These are phyloP conservation scores for Nasturtium officinale DNA, from an alignment of 345 rosid species.

Conservation along the genomic window DNA sequence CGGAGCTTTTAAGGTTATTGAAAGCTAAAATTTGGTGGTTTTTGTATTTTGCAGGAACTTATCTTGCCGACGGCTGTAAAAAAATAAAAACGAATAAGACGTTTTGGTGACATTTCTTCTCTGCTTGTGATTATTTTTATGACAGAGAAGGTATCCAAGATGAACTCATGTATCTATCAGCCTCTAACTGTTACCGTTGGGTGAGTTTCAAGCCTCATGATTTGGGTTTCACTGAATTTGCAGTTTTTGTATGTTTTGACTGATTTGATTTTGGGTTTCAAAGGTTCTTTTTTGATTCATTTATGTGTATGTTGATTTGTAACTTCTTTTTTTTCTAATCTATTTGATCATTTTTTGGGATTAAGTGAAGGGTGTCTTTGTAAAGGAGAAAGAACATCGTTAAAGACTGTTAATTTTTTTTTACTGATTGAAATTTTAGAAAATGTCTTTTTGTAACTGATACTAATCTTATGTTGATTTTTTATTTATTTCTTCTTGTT, in stretches of 20 bases:
- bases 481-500: background rate
- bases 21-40: slow-evolving; percentile 7
- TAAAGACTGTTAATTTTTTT: background rate
- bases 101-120: slow-evolving; percentile 25
- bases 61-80: slow-evolving; percentile 28
- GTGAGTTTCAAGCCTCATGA: slow-evolving; percentile 28
- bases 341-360: background rate
- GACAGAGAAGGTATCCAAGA: slow-evolving; percentile 27
- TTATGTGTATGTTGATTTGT: background rate
- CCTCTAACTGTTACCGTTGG: slow-evolving; percentile 26
- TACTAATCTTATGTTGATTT: too few relatives aligned
- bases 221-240: slow-evolving; percentile 14
- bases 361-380: background rate
- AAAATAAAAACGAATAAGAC: background rate
- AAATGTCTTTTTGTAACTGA: slow-evolving; percentile 12
- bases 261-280: slow-evolving; percentile 4
- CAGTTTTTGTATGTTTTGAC: slow-evolving; percentile 2
- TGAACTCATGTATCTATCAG: slow-evolving; percentile 36
- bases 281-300: background rate
- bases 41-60: slow-evolving; percentile 20
- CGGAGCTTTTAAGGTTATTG: background rate
- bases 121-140: slow-evolving; percentile 29
- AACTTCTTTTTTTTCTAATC: background rate
- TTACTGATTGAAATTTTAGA: background rate
- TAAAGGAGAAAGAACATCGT: background rate